Evolutionary conservation across 345 rosid genomes (phyloP).

Genomic region (Angophora floribunda): DNA sequence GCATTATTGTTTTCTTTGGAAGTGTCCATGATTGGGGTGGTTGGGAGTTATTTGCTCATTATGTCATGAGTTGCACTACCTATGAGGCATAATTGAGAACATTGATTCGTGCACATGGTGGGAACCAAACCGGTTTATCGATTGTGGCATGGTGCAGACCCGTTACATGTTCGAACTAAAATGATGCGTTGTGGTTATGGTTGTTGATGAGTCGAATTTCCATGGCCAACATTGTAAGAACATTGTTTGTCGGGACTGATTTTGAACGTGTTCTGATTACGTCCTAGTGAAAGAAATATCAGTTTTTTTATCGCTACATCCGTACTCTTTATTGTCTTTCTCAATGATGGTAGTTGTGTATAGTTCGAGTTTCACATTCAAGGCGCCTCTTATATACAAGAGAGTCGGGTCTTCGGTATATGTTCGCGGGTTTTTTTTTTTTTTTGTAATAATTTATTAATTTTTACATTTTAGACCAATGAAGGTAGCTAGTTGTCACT

Average conservation of each 20-base stretch:
- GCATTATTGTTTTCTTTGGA: background rate
- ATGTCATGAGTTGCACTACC: background rate
- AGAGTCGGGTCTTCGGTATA: accelerated
- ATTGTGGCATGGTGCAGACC: background rate
- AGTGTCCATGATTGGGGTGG: background rate
- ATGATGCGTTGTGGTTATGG: accelerated
- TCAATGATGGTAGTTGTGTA: background rate
- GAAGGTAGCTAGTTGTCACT: background rate
- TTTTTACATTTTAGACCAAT: background rate
- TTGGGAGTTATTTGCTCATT: background rate
- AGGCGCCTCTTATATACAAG: background rate
- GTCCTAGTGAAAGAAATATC: background rate
- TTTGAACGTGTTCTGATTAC: background rate
- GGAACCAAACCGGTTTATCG: background rate
- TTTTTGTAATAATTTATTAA: background rate
- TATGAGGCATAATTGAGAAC: background rate
- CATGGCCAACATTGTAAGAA: background rate
- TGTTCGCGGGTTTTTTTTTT: background rate
- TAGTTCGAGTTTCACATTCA: background rate
- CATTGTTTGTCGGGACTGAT: background rate
- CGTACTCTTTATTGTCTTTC: background rate
- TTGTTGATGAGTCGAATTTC: background rate
- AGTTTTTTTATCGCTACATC: background rate
- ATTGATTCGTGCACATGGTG: background rate
- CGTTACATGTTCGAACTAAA: background rate